These are phyloP conservation scores for Amaranthus hypochondriacus DNA, from an alignment of 148 eudicot genomes.

Conservation along the genomic window DNA sequence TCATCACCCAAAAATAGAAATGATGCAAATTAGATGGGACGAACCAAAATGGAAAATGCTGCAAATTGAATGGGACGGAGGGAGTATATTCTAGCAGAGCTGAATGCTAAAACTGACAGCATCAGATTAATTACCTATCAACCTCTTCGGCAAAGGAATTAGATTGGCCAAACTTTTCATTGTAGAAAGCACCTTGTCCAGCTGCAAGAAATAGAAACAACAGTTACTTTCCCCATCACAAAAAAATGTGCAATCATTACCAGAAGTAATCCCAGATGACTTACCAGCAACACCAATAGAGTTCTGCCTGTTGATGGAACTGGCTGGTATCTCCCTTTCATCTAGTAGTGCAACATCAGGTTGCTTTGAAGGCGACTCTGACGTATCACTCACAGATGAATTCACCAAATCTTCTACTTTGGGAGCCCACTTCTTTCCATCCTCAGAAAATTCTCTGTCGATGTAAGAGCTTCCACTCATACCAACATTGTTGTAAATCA, in stretches of 20 bases:
- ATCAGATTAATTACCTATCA: constrained; percentile 46
- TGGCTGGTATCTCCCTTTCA: constrained; percentile 34
- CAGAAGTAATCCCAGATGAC: constrained; percentile 4
- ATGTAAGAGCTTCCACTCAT: constrained; percentile 27
- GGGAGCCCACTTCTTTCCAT: constrained; percentile 29
- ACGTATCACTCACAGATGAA: constrained; percentile 37
- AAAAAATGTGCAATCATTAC: constrained; percentile 5
- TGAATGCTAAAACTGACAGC: background rate
- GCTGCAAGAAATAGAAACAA: constrained; percentile 36
- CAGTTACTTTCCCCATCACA: background rate
- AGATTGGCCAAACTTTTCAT: constrained; percentile 39
- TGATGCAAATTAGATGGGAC: background rate
- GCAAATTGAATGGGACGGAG: too few relatives aligned
- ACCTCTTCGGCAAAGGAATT: constrained; percentile 41
- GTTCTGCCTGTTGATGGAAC: constrained; percentile 45
- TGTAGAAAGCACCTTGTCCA: constrained; percentile 43
- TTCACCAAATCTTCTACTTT: constrained; percentile 34
- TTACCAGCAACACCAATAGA: constrained; percentile 56
- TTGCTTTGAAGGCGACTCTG: constrained; percentile 38
- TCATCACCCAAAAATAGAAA: background rate
- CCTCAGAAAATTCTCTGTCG: constrained; percentile 38
- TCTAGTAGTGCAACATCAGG: constrained; percentile 37
- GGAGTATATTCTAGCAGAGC: background rate
- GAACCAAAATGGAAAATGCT: too few relatives aligned
- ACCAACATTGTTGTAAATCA: constrained; percentile 29